Base-by-base conservation (phyloP, 176 grass and related monocot species). In the Stipa capillata region DNA sequence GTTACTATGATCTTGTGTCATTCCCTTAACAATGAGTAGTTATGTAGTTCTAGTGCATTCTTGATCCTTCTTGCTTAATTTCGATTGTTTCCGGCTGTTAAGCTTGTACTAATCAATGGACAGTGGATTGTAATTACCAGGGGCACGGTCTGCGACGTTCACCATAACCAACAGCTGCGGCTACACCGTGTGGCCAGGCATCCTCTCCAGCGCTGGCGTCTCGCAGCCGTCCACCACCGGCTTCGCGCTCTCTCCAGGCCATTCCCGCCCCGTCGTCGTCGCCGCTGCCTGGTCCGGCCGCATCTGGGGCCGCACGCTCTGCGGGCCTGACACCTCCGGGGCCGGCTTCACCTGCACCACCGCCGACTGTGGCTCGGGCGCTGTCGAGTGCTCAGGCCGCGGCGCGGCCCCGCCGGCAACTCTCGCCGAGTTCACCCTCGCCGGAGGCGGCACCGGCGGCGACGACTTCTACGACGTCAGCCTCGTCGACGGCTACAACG, bases 391-490 rank as follows among this genome's bases (percentile, higher is more conserved):
- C 51, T 59, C 55, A 18, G 91, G 88, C 40, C 68, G 51, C 27
- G 85, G 91, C 0, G 85, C 78, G 0, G 37, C 73, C 15, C 78
- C 82, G 1, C 91, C 91, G 1, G 88, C 74, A 21, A 90, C 87
- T 0, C 53, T 93, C 3, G 88, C 85, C 0, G 91, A 90, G 79
- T 87, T 93, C 79, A 93, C 91, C 5, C 91, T 93, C n/a, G 76
- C 72, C 14, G 63, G 60, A 12, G 44, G 17, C 1, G 10, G 16
- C 5, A 27, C 36, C 25, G 76, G 55, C 0, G 44, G 69, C 10
- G 88, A 93, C 73, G 94, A 94, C 71, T 94, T 97, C 69, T 97
- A 94, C 82, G 94, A 97, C 79, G 91, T 97, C 18, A 97, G 94
- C 89, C 88, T 97, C 70, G 94, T 97, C 18, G 94, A 94, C 47